Conservation (phyloP, 2,329 filamentous ascomycete species). For the Coniochaeta hoffmannii region DNA sequence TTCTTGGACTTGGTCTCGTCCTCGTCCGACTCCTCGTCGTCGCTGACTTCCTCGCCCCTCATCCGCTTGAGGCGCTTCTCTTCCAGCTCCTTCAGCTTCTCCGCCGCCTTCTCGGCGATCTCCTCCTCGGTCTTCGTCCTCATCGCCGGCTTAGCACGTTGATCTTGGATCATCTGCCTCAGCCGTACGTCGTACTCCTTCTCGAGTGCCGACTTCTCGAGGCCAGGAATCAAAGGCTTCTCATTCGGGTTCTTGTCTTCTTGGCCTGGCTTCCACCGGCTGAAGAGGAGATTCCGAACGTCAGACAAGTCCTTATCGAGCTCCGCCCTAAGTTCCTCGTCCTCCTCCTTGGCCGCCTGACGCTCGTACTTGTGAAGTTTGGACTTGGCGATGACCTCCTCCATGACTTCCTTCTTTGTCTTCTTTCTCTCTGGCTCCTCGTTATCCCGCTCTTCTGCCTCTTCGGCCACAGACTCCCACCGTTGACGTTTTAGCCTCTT, state of each 20-base stretch:
- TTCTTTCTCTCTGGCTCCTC: conserved; percentile 78
- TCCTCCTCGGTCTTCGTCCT: conserved; percentile 91
- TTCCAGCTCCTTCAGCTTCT: conserved; percentile 72
- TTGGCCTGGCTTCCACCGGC: conserved; percentile 29
- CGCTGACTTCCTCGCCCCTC: conserved; percentile 68
- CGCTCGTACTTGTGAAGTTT: conserved; percentile 93
- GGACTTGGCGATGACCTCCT: conserved; percentile 95
- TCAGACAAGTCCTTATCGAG: conserved; percentile 77
- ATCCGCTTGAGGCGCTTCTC: conserved; percentile 77
- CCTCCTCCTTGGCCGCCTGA: conserved; percentile 85
- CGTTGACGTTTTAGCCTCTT: conserved; percentile 51
- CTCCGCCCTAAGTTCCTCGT: conserved; percentile 77
- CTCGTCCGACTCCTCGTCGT: conserved; percentile 49
- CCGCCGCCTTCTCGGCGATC: conserved; percentile 67
- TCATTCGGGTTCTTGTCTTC: conserved; percentile 12
- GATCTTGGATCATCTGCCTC: conserved; percentile 75
- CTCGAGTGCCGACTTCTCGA: conserved; percentile 64
- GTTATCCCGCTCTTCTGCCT: conserved; percentile 40
- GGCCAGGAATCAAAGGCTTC: conserved; percentile 30
- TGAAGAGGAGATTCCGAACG: conserved; percentile 65
- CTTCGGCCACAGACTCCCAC: conserved; percentile 38
- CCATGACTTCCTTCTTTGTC: conserved; percentile 94
- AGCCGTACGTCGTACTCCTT: conserved; percentile 83
- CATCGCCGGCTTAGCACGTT: conserved; percentile 75
- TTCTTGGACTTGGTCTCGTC: conserved; percentile 28